Conservation (phyloP, 768 basidiomycete genomes). For the Boletus speciosus region DNA sequence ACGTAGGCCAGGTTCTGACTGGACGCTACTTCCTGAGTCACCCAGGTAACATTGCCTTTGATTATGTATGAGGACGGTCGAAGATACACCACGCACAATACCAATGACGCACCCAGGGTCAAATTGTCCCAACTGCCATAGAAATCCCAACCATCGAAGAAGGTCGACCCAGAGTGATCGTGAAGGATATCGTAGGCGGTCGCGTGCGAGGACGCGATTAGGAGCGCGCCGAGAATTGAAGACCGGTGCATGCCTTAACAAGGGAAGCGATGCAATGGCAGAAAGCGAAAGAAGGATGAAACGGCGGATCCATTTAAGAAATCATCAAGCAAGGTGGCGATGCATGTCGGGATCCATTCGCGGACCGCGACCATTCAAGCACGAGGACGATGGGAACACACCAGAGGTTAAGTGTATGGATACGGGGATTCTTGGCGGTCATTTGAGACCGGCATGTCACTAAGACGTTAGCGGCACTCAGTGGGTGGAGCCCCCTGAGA, state of each 20-base stretch:
- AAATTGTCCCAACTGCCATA: constrained; percentile 48
- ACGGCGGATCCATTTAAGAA: constrained; percentile 5
- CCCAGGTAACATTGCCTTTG: constrained; percentile 62
- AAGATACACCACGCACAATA: background rate
- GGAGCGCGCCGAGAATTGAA: background rate
- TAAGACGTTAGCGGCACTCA: background rate
- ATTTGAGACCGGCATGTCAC: background rate
- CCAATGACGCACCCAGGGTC: constrained; percentile 37
- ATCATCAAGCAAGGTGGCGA: background rate
- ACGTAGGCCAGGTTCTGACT: constrained; percentile 54
- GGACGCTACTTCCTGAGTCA: constrained; percentile 45
- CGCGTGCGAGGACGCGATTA: constrained; percentile 1
- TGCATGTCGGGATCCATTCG: background rate
- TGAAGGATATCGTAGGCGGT: constrained; percentile 37
- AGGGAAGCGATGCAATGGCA: background rate
- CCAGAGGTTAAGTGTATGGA: background rate
- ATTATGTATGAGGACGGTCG: background rate
- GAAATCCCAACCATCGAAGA: constrained; percentile 57
- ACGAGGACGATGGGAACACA: background rate
- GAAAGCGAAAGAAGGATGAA: background rate
- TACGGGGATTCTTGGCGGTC: background rate
- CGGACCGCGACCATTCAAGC: background rate
- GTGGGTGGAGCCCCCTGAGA: background rate
- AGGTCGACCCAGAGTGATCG: constrained; percentile 45
- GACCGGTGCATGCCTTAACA: constrained; percentile 9